Evolutionary conservation across 2,329 filamentous ascomycete species (phyloP), one percentile per base, ranked within the genome.

Genomic region (Fusarium nygamai): DNA sequence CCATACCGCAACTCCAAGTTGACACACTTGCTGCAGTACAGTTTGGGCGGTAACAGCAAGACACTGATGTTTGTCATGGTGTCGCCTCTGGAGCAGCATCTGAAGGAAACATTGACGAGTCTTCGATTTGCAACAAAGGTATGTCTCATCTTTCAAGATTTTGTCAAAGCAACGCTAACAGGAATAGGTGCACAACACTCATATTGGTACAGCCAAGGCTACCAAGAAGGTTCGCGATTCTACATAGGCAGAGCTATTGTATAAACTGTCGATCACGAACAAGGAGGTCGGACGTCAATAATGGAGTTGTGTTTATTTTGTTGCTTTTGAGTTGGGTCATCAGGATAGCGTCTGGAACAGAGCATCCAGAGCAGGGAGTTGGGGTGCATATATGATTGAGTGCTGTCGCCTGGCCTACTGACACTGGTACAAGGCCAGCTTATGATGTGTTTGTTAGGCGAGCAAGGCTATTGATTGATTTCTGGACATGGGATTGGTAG

Each of bases 1-100:
- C 96, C 96, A 3, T 99, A 98, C 85, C 88, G 96, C 62, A 98
- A 98, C 84, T 98, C 94, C 77, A 98, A 98, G 89, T 88, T 99
- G 74, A 99, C 96, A 14, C 97, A 98, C 80, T 88, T 99, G 53
- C 88, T 99, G 43, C 94, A 98, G 89, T 97, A 96, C 80, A 98
- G 94, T 7, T 87, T 99, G 13, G 96, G 96, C 8, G 96, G 96
- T 22, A 98, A 98, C 82, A 96, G 93, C 77, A 97, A 98, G 85
- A 99, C 96, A 2, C 92, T 99, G 78, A 99, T 99, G 96, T 98
- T 99, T 82, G 94, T 98, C 81, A 98, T 98, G 95, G 93, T 98
- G 64, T 96, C 93, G 77, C 96, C 96, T 39, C 86, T 98, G 67
- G 94, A 97, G 85, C 93, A 92, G 11, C 96, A 98, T 85, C 86